Evolutionary conservation across 2,329 filamentous ascomycete species (phyloP).

Genomic region (Dothistroma pini): DNA sequence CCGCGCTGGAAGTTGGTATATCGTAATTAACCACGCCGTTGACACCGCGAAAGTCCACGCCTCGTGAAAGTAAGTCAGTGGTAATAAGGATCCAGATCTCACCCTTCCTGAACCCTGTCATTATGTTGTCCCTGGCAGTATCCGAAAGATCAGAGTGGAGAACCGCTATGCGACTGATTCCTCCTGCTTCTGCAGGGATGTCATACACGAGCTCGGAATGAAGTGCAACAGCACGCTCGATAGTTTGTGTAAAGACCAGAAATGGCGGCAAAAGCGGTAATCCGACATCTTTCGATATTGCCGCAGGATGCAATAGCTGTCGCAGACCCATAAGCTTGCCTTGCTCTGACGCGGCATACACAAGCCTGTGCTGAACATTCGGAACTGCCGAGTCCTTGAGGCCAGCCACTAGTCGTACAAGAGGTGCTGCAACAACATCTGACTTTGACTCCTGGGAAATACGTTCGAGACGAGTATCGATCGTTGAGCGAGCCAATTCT

Average conservation of each 20-base stretch:
- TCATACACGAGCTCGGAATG: conserved; percentile 91
- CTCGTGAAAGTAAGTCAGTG: conserved; percentile 86
- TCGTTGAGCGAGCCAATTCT: conserved; percentile 65
- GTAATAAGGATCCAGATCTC: conserved; percentile 97
- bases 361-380: conserved; percentile 82
- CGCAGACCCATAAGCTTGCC: conserved; percentile 90
- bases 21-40: conserved; percentile 98
- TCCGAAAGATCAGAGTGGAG: conserved; percentile 84
- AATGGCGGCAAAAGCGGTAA: conserved; percentile 74
- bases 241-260: conserved; percentile 94
- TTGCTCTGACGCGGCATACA: conserved; percentile 87
- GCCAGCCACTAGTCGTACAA: conserved; percentile 88
- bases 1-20: conserved; percentile 83
- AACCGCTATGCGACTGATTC: conserved; percentile 78
- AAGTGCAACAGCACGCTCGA: conserved; percentile 81
- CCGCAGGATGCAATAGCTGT: conserved; percentile 76
- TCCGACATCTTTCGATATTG: conserved; percentile 53
- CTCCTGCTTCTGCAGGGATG: conserved; percentile 83
- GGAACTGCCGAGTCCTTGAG: conserved; percentile 94
- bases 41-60: conserved; percentile 90
- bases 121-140: conserved; percentile 69
- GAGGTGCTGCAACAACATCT: conserved; percentile 37
- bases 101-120: conserved; percentile 84
- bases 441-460: conserved; percentile 18
- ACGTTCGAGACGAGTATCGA: conserved; percentile 49